These are phyloP conservation scores for Gillenia trifoliata DNA, from an alignment of 306 rosid genomes.

Conservation along the genomic window DNA sequence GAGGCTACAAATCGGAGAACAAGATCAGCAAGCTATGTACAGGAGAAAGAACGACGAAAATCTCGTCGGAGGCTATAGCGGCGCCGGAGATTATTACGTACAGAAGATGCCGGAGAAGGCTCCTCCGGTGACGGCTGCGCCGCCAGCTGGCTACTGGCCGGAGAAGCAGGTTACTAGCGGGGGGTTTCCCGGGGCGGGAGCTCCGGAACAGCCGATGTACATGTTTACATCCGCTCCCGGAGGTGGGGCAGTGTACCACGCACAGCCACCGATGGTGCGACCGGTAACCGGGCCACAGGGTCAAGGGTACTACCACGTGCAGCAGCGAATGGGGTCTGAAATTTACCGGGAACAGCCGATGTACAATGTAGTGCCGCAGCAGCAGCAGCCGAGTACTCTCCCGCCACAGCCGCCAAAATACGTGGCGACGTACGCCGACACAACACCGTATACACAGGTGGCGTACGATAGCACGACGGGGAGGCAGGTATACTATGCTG, in stretches of 20 bases:
- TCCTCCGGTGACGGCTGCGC: slow-evolving; percentile 19
- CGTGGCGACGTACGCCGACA: slow-evolving; percentile 42
- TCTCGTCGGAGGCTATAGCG: slow-evolving; percentile 38
- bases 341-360: slow-evolving; percentile 68
- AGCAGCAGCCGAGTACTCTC: slow-evolving; percentile 14
- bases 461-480: slow-evolving; percentile 59
- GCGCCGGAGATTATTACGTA: slow-evolving; percentile 53
- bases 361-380: slow-evolving; percentile 39
- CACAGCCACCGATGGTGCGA: slow-evolving; percentile 52
- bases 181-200: slow-evolving; percentile 34
- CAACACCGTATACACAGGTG: slow-evolving; percentile 31
- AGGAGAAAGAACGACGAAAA: slow-evolving; percentile 57
- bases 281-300: slow-evolving; percentile 25
- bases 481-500: slow-evolving; percentile 73
- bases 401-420: slow-evolving; percentile 42
- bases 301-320: slow-evolving; percentile 71
- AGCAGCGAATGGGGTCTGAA: slow-evolving; percentile 51
- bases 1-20: slow-evolving; percentile 55
- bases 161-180: slow-evolving; percentile 53
- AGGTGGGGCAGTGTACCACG: slow-evolving; percentile 39
- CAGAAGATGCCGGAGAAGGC: slow-evolving; percentile 54
- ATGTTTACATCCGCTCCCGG: slow-evolving; percentile 50
- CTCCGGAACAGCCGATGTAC: slow-evolving; percentile 53
- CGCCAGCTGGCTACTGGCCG: slow-evolving; percentile 47
- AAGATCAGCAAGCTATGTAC: slow-evolving; percentile 38